Conservation (phyloP, 1,284 basidiomycete genomes). For the Cryptococcus amylolentus region DNA sequence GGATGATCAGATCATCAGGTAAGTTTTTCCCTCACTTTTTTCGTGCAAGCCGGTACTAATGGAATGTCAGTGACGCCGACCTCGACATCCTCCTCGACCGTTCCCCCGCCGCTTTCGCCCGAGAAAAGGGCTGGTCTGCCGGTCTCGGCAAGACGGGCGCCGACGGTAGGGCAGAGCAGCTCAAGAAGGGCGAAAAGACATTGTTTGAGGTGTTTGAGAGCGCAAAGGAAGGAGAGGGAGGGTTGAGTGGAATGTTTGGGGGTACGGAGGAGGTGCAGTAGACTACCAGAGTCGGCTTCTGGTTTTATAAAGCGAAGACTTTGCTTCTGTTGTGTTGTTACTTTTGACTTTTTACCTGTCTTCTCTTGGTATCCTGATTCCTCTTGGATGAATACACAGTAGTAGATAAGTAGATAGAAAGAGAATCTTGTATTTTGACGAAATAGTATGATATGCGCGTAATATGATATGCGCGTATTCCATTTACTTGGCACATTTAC, state of each 20-base stretch:
- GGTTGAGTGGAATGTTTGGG: conserved; percentile 62
- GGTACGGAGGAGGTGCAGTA: conserved; percentile 36
- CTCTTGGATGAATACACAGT: too few species aligned
- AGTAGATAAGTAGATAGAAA: too few species aligned
- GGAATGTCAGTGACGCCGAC: conserved; percentile 61
- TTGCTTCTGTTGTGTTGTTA: too few species aligned
- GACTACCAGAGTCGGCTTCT: not conserved
- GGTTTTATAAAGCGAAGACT: not conserved
- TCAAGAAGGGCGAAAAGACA: conserved; percentile 51
- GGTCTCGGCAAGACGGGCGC: conserved; percentile 38
- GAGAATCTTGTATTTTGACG: too few species aligned
- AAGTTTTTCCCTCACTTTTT: conserved; percentile 12
- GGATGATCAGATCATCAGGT: conserved; percentile 68
- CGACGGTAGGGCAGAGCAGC: conserved; percentile 40
- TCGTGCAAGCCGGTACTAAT: not conserved
- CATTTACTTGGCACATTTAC: too few species aligned
- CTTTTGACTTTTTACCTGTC: too few species aligned
- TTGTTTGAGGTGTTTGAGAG: conserved; percentile 76
- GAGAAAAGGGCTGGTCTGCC: conserved; percentile 70
- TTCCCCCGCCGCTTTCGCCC: conserved; percentile 70
- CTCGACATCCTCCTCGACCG: conserved; percentile 77
- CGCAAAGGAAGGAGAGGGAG: conserved; percentile 65
- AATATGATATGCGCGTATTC: too few species aligned
- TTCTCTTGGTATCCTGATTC: too few species aligned
- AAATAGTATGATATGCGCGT: too few species aligned